Percentiles rank a stretch among this genome's conserved stretches.
Evolutionary conservation across 1,139 yeast genomes (phyloP).

Genomic region (Candida sanyaensis): DNA sequence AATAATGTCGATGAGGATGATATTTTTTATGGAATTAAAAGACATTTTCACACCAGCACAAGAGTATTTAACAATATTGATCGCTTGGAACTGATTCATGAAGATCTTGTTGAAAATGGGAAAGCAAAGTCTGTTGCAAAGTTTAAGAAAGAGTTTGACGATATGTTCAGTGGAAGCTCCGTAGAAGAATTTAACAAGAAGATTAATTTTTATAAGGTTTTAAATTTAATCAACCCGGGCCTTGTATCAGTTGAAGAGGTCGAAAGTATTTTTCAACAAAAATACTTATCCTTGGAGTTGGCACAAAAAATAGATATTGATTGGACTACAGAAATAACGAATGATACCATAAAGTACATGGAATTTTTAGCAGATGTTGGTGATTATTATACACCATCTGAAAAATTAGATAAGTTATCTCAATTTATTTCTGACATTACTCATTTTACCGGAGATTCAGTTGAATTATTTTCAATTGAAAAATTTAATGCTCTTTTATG

Average conservation of each 20-base stretch:
- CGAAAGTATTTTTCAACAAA: slow-evolving; percentile 25
- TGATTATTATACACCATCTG: slow-evolving; percentile 15
- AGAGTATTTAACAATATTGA: slow-evolving; percentile 11
- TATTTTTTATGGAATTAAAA: slow-evolving; percentile 46
- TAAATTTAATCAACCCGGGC: slow-evolving; percentile 39
- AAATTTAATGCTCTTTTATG: slow-evolving; percentile 39
- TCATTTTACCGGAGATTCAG: slow-evolving; percentile 25
- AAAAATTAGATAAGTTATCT: slow-evolving; percentile 25
- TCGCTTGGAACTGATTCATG: slow-evolving; percentile 8
- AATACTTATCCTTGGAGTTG: slow-evolving; percentile 26
- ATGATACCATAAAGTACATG: slow-evolving; percentile 34
- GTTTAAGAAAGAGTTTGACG: slow-evolving; percentile 18
- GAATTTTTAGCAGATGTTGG: slow-evolving; percentile 33
- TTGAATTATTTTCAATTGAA: slow-evolving; percentile 27
- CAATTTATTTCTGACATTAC: slow-evolving; percentile 28
- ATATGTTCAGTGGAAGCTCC: slow-evolving; percentile 19
- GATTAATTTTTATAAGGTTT: slow-evolving; percentile 35
- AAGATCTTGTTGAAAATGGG: slow-evolving; percentile 7
- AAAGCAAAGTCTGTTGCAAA: background rate
- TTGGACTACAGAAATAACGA: slow-evolving; percentile 19
- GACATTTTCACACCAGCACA: slow-evolving; percentile 36
- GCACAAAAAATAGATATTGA: slow-evolving; percentile 12
- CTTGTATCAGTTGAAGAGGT: slow-evolving; percentile 27
- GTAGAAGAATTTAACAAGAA: slow-evolving; percentile 33
- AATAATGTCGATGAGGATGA: slow-evolving; percentile 32